Evolutionary conservation across 257 asterid species (phyloP), one percentile per base, ranked within the genome.

Genomic region (Penstemon barbatus): DNA sequence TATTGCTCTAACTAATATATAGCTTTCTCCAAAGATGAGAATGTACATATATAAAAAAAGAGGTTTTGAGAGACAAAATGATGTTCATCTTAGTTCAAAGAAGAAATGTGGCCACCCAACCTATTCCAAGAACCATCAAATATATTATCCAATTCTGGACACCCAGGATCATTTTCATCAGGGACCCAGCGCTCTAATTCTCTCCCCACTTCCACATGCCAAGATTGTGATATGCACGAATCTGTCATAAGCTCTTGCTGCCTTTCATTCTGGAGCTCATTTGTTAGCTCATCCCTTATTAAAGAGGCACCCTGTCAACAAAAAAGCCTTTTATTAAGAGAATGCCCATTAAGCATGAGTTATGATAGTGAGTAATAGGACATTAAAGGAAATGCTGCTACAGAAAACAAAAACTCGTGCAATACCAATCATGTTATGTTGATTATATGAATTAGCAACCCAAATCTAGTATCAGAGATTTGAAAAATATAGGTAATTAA

Each of bases 151-250:
- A 87, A 66, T 46, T 89, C 99, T 40, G 88, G 89, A 75, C 83
- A 78, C n/a, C 49, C 81, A 52, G 89, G 95, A 75, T 84, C 95
- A 72, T 64, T 80, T 59, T 85, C 96, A 61, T 89, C 98, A 25
- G 99, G 99, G 38, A 94, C 82, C 99, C 99, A 94, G 65, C 82
- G 95, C 79, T 75, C 93, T 87, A 94, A 71, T 74, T 91, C 95
- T 77, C 97, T 82, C 78, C 84, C 95, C 69, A 62, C 39, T 5
- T 89, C 95, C 65, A 75, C 81, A 78, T 79, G 84, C 36, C 84
- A 78, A 18, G 93, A 82, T 69, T 83, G 99, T 68, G 99, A 94
- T 79, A 94, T 89, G 79, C 61, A 75, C 65, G 98, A 91, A 86
- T 94, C 98, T 72, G 87, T 89, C 90, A 94, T 71, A 69, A 94